Evolutionary conservation across 441 rosid species (phyloP), one percentile per base, ranked within the genome.

Genomic region (Erysimum cheiri): DNA sequence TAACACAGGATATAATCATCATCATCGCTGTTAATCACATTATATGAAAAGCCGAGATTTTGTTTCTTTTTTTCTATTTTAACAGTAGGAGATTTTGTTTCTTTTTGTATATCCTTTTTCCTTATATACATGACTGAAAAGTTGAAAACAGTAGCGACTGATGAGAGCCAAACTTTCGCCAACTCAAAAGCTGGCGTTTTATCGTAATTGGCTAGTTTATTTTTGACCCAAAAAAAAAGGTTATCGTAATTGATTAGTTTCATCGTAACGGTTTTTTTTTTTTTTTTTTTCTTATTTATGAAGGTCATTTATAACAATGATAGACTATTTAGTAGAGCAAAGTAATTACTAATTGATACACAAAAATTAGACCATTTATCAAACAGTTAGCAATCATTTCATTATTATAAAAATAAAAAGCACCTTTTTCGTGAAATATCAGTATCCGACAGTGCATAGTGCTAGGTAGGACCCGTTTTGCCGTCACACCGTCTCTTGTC

Each of bases 371-470:
- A 8, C 33, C 64, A 15, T 47, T 24, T 36, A 47, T 36, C 32
- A 69, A 56, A 32, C 5, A 33, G 8, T 58, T 35, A 4, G 15
- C 26, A 32, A 54, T 31, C 29, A 17, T 17, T 11, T 10, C 0
- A 5, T 10, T 4, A 8, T 49, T 40, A 8, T 9, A 8, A 56
- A 59, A 58, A 14, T n/a, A n/a, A n/a, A n/a, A n/a, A n/a, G 12
- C 1, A 60, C 36, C 6, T 22, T 9, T 37, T 0, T 24, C 8
- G 43, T 40, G 4, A 13, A 41, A 31, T 50, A 61, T 43, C 47
- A 62, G 4, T 35, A 62, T 40, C 58, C 64, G 70, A 64, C 76
- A 72, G 3, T 28, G 24, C 59, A 46, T 56, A 13, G 64, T 64
- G 70, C 26, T 33, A 14, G 8, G 64, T 55, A 54, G 64, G 70